phyloP scores from a whole-genome alignment of 2,329 filamentous ascomycete genomes.

The Corinectria fuckeliana region DNA sequence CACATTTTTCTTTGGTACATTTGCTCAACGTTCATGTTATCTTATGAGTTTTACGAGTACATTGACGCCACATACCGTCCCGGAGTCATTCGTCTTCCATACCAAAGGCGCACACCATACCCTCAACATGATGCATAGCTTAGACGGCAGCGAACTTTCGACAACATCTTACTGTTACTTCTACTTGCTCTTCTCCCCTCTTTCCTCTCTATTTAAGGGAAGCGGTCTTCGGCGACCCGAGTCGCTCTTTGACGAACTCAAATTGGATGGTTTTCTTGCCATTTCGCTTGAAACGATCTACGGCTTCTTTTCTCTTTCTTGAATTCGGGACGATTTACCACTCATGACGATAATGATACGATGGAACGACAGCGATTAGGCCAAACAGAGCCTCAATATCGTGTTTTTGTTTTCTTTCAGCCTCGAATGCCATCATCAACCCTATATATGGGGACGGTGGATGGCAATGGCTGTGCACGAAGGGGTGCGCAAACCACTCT shows the following conservation, averaged over 20 bases:
- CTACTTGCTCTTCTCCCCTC: background rate
- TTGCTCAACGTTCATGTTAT: constrained; percentile 28
- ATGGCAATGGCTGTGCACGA: background rate
- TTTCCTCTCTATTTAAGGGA: constrained; percentile 14
- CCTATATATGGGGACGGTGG: background rate
- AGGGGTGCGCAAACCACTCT: constrained; percentile 1
- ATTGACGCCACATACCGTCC: constrained; percentile 28
- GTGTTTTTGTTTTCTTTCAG: constrained; percentile 27
- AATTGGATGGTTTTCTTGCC: constrained; percentile 15
- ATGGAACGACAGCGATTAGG: constrained; percentile 37
- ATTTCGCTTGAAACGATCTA: constrained; percentile 5
- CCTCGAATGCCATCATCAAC: constrained; percentile 8
- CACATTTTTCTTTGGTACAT: constrained; percentile 29
- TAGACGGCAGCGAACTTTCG: constrained; percentile 33
- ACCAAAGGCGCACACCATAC: constrained; percentile 26
- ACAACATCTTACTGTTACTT: constrained; percentile 25
- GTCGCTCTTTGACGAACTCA: constrained; percentile 4
- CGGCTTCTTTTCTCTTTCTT: constrained; percentile 19
- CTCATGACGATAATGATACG: constrained; percentile 40
- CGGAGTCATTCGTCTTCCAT: constrained; percentile 20
- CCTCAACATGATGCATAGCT: constrained; percentile 36
- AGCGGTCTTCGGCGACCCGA: background rate
- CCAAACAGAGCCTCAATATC: constrained; percentile 35
- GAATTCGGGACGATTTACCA: constrained; percentile 26
- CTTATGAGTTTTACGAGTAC: constrained; percentile 36